A percentile compares a stretch with the other conserved stretches of the same genome.
Conservation (phyloP, 108 stramenopile genomes). For the Conticribra guillardii region DNA sequence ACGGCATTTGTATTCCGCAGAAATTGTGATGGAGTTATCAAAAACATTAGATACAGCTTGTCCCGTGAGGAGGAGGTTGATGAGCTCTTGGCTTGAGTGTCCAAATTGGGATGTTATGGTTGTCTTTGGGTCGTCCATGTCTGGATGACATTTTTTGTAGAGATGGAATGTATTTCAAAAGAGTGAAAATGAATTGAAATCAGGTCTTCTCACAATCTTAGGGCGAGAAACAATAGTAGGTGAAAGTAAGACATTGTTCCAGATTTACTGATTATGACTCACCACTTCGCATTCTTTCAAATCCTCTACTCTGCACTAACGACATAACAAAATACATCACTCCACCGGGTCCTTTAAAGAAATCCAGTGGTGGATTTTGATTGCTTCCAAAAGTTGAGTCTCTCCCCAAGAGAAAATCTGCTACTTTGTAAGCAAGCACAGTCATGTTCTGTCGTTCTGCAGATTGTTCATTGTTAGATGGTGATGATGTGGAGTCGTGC, state of each 20-base stretch:
- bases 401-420: conserved; percentile 20
- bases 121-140: conserved; percentile 77
- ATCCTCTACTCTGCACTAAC: conserved; percentile 63
- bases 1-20: conserved; percentile 71
- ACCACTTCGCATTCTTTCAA: conserved; percentile 29
- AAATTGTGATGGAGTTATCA: conserved; percentile 73
- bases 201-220: no score
- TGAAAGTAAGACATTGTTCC: no score
- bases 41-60: conserved; percentile 86
- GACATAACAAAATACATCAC: conserved; percentile 80
- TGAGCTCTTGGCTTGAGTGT: conserved; percentile 88
- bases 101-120: conserved; percentile 85
- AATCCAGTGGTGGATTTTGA: conserved; percentile 36
- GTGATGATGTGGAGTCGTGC: background rate
- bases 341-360: conserved; percentile 64
- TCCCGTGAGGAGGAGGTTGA: conserved; percentile 84
- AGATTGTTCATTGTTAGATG: background rate
- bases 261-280: no score
- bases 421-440: conserved; percentile 7
- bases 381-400: background rate
- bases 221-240: no score
- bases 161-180: background rate
- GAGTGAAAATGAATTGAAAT: background rate
- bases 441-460: conserved; percentile 3
- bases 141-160: no score